Conservation (phyloP, 345 rosid genomes). For the Turnera subulata region DNA sequence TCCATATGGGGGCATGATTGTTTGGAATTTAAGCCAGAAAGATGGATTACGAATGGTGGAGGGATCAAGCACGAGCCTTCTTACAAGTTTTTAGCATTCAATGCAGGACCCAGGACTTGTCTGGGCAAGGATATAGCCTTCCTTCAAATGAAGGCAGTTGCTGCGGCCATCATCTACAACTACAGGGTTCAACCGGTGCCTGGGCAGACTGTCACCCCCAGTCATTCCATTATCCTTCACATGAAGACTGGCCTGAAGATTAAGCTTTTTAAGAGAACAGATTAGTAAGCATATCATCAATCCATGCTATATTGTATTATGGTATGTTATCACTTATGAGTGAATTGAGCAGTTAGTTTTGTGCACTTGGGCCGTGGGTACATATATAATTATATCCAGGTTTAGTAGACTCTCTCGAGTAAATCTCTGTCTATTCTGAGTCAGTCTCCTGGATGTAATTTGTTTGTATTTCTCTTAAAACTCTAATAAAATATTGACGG, state of each 20-base stretch:
- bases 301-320: no score
- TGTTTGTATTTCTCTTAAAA: no score
- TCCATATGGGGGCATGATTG: constrained; percentile 41
- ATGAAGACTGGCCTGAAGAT: constrained; percentile 10
- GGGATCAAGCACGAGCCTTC: constrained; percentile 7
- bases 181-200: not conserved
- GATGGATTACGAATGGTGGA: constrained; percentile 33
- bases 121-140: constrained; percentile 8
- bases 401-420: no score
- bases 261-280: not conserved
- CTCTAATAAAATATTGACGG: no score
- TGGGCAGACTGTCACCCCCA: not conserved
- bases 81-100: constrained; percentile 1
- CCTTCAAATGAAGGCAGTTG: constrained; percentile 3
- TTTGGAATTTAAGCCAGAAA: constrained; percentile 39
- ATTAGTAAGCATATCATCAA: no score
- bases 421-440: no score
- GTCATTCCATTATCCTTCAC: not conserved
- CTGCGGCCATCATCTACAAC: constrained; percentile 4
- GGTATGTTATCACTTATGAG: no score
- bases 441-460: no score
- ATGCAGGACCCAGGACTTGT: constrained; percentile 13
- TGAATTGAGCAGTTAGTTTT: no score
- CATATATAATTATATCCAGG: no score
- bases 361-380: no score